Base-by-base conservation (phyloP, 768 basidiomycete genomes). In the Hortiboletus campestris region DNA sequence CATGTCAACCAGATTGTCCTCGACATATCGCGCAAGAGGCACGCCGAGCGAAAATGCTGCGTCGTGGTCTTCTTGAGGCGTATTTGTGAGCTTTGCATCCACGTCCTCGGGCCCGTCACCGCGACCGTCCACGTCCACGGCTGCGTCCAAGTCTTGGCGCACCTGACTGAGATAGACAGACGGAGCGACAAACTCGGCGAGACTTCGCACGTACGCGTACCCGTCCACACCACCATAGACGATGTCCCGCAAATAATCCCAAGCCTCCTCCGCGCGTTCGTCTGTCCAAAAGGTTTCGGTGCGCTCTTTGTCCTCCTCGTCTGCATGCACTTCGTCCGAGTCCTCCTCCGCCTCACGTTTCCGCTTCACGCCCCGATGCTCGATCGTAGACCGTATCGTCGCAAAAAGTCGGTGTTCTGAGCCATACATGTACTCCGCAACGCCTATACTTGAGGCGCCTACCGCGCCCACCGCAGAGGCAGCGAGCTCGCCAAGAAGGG, bases 181-280 rank as follows among this genome's bases (percentile, higher is more conserved):
- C 17, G 68, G 65, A 6, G 74, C 66, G 32, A 85, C 76, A 59
- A 91, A 92, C 69, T 88, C 85, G 25, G 88, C 89, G 51, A 92
- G 63, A 66, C 90, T 91, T 56, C 86, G 77, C 49, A 86, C 79
- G 67, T 91, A 91, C 6, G 89, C 89, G 28, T 84, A 70, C 2
- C 90, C 89, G 53, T 89, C 88, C 0, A 83, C 76, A 44, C 90
- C 89, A 0, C 90, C 89, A 64, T 91, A 91, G 0, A 91, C 88
- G n/a, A 89, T 65, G 64, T 90, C 86, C 19, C 80, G 72, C 17
- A 91, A 44, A 62, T 86, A 89, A n/a, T 76, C 78, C 70, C 89
- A 85, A 2, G 80, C 87, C 22, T 79, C 76, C n/a, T 68, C 67
- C 13, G 80, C 82, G 6, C 76, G 73, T 46, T 73, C 74, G 13